phyloP scores from a whole-genome alignment of 768 basidiomycete genomes.

The Roridomyces roridus region DNA sequence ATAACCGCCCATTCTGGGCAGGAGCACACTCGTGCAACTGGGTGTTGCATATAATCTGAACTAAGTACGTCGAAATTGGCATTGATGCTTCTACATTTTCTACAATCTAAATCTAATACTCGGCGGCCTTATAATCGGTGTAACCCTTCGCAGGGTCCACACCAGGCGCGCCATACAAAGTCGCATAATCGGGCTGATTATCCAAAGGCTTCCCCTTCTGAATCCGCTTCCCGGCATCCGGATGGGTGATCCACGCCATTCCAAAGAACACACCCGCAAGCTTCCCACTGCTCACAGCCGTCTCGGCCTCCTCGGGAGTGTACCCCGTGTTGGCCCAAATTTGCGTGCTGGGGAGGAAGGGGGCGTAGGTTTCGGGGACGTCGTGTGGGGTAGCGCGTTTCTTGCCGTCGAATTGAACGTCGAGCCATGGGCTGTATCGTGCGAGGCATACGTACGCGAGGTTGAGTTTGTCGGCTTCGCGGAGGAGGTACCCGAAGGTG shows the following conservation, averaged over 20 bases:
- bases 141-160: constrained; percentile 37
- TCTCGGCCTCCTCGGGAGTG: constrained; percentile 32
- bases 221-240: constrained; percentile 29
- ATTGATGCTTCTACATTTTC: too few relatives aligned
- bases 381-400: constrained; percentile 34
- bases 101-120: too few relatives aligned
- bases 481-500: too few relatives aligned
- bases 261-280: constrained; percentile 36
- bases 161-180: constrained; percentile 30
- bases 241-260: constrained; percentile 29
- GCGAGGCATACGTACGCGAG: constrained; percentile 31
- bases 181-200: constrained; percentile 22
- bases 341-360: constrained; percentile 26
- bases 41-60: too few relatives aligned
- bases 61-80: too few relatives aligned
- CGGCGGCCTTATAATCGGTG: constrained; percentile 42
- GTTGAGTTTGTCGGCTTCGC: constrained; percentile 28
- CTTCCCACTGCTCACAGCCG: constrained; percentile 25
- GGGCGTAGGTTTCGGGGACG: constrained; percentile 31
- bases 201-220: constrained; percentile 31
- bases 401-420: constrained; percentile 31
- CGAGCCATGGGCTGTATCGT: constrained; percentile 23
- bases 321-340: constrained; percentile 32
- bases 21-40: too few relatives aligned
- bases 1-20: too few relatives aligned